phyloP scores from a whole-genome alignment of 1,139 yeast genomes.

The Candida freyschussii region DNA sequence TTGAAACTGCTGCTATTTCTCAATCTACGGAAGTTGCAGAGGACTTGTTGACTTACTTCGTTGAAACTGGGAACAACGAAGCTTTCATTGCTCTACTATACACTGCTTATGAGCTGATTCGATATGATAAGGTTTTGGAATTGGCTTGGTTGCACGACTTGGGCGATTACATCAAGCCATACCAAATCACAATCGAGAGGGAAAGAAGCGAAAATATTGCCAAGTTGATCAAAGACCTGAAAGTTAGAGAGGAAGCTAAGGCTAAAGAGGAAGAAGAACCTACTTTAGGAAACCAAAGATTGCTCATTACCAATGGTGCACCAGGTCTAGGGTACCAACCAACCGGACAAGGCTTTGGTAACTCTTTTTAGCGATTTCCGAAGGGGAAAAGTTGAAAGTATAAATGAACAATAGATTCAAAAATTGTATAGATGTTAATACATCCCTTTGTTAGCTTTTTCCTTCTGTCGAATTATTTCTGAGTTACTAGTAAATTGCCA shows the following conservation, averaged over 20 bases:
- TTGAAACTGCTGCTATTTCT: slow-evolving; percentile 87
- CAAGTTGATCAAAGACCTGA: slow-evolving; percentile 65
- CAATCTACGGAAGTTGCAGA: slow-evolving; percentile 78
- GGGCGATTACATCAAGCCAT: slow-evolving; percentile 83
- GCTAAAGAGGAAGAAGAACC: slow-evolving; percentile 43
- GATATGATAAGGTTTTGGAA: slow-evolving; percentile 82
- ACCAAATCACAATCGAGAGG: slow-evolving; percentile 73
- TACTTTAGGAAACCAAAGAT: slow-evolving; percentile 37
- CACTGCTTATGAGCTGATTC: slow-evolving; percentile 76
- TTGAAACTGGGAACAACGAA: slow-evolving; percentile 95
- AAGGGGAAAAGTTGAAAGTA: too few relatives aligned
- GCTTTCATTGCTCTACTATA: slow-evolving; percentile 89
- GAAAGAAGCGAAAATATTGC: slow-evolving; percentile 69
- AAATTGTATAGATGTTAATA: too few relatives aligned
- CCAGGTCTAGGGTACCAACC: slow-evolving; percentile 53
- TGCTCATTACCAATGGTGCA: slow-evolving; percentile 60
- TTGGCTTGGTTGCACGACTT: slow-evolving; percentile 86
- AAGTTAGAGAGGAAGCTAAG: slow-evolving; percentile 52
- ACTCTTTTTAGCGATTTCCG: slow-evolving; percentile 36
- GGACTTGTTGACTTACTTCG: slow-evolving; percentile 85
- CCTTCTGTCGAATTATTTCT: too few relatives aligned
- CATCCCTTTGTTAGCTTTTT: too few relatives aligned
- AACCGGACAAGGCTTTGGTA: slow-evolving; percentile 67
- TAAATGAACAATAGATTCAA: too few relatives aligned
- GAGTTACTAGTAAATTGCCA: too few relatives aligned